Conservation (phyloP, 2,329 filamentous ascomycete genomes). For the Ampelomyces quisqualis region DNA sequence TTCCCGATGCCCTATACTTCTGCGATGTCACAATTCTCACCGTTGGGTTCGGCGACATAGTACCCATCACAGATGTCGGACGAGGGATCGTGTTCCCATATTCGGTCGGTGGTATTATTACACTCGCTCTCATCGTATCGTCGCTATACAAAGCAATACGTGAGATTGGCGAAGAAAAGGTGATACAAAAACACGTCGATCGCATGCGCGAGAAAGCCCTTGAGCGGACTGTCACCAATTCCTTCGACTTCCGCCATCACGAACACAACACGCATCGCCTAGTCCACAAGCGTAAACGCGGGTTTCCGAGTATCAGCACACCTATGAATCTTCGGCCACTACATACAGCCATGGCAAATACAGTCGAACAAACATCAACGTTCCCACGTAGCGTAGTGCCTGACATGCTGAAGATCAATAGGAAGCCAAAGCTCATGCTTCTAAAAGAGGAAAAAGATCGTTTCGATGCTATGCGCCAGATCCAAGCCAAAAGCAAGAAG, state of each 20-base stretch:
- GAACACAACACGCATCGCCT: constrained; percentile 29
- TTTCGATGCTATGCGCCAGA: constrained; percentile 78
- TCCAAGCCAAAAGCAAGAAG: constrained; percentile 65
- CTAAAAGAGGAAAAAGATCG: constrained; percentile 64
- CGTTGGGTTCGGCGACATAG: constrained; percentile 55
- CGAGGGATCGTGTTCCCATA: constrained; percentile 79
- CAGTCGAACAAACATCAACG: constrained; percentile 4
- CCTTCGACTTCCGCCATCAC: constrained; percentile 50
- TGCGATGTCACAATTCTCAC: constrained; percentile 48
- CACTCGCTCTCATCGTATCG: constrained; percentile 78
- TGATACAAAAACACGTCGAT: constrained; percentile 61
- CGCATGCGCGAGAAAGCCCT: constrained; percentile 57
- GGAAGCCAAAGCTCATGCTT: constrained; percentile 53
- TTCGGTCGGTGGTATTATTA: constrained; percentile 79
- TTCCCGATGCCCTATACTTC: constrained; percentile 65
- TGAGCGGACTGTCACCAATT: constrained; percentile 55
- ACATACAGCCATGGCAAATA: constrained; percentile 24
- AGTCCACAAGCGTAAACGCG: constrained; percentile 19
- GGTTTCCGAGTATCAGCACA: constrained; percentile 25
- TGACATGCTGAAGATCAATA: constrained; percentile 11
- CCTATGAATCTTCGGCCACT: constrained; percentile 26
- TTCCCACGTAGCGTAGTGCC: constrained; percentile 11
- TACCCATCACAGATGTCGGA: constrained; percentile 57
- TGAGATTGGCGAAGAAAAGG: constrained; percentile 62
- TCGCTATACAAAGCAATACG: constrained; percentile 69